Evolutionary conservation across 192 early-diverging fungal genomes (phyloP), one percentile per base, ranked within the genome.

Genomic region (Gryganskiella cystojenkinii): DNA sequence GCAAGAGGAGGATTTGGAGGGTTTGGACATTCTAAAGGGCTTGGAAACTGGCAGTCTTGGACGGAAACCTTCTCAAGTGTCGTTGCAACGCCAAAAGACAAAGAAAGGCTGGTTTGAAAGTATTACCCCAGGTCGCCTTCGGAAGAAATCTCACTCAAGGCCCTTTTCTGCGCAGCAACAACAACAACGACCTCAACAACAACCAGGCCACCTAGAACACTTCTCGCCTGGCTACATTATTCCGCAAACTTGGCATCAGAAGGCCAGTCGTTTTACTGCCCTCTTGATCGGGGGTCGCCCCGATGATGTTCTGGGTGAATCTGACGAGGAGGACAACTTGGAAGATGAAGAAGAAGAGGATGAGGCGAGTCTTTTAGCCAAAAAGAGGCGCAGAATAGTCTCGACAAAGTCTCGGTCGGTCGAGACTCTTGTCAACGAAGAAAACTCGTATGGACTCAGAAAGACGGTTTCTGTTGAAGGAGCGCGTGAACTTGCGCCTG

Each of bases 81-180:
- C 58, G 1, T 25, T 50, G 19, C 2, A 13, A 8, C 53, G 44
- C 44, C 55, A 40, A 35, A 76, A 61, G 52, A 63, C 58, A 20
- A 62, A 57, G 65, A 76, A 68, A 34, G 73, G 73, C 2, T 76
- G 73, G 73, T 76, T 76, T 31, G 60, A 67, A 22, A 76, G 73
- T 27, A 76, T 76, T 17, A 76, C 73, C 2, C 73, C 73, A 49
- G 60, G 73, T 34, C 59, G 73, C 24, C 34, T 20, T 15, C 61
- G 52, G 25, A 72, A 64, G 35, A 9, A 45, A 42, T 17, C 35
- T n/a, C 55, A 56, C 27, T 11, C 34, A n/a, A n/a, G n/a, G n/a
- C n/a, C n/a, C n/a, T n/a, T n/a, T 31, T 14, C 55, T n/a, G 27
- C 31, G 11, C 40, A 25, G 22, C 56, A 10, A 44, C 15, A 43